phyloP scores from a whole-genome alignment of 83 land plant genomes.

The Diphasiastrum complanatum region DNA sequence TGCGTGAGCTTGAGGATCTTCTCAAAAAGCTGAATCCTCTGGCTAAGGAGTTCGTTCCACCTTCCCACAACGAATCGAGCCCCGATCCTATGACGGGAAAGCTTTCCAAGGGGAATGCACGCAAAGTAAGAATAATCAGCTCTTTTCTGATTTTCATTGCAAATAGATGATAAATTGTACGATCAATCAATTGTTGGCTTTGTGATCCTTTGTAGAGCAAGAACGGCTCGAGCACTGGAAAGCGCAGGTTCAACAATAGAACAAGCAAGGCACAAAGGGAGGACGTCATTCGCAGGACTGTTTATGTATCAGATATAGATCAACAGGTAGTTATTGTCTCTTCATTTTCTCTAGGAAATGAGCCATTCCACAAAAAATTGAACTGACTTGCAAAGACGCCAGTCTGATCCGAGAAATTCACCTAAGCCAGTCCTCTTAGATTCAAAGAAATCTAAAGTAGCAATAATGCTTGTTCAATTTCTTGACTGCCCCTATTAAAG shows the following conservation, averaged over 20 bases:
- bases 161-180: slow-evolving; percentile 5
- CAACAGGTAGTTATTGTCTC: slow-evolving; percentile 56
- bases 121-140: slow-evolving; percentile 13
- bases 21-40: slow-evolving; percentile 76
- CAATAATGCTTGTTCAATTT: too few species aligned
- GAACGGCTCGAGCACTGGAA: slow-evolving; percentile 44
- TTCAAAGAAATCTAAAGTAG: too few species aligned
- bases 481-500: too few species aligned
- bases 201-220: slow-evolving; percentile 39
- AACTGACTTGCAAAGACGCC: background rate
- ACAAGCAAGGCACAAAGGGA: slow-evolving; percentile 81
- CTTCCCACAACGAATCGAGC: slow-evolving; percentile 34
- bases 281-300: slow-evolving; percentile 75
- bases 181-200: background rate
- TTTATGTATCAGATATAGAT: slow-evolving; percentile 95
- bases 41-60: slow-evolving; percentile 83
- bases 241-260: slow-evolving; percentile 54
- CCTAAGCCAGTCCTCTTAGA: too few species aligned
- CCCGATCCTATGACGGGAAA: slow-evolving; percentile 11
- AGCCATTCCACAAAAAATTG: background rate
- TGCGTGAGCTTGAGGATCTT: slow-evolving; percentile 72
- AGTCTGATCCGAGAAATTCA: too few species aligned
- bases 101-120: slow-evolving; percentile 15
- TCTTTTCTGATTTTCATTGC: background rate
- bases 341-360: slow-evolving; percentile 1